Evolutionary conservation across 1,284 basidiomycete species (phyloP).

Genomic region (Leccinum pachyderme): DNA sequence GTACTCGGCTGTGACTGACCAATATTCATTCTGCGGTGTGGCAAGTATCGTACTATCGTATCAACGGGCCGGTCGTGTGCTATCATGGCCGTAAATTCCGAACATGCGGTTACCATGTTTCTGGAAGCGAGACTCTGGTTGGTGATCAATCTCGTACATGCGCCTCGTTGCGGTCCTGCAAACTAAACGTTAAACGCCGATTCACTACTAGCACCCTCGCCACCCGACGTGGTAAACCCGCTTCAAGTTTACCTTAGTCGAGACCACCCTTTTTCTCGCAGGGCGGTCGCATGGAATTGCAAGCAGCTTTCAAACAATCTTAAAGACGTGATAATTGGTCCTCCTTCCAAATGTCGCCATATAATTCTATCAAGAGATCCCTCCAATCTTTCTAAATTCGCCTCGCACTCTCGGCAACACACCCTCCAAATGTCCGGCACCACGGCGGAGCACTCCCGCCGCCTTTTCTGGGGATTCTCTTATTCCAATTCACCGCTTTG

Average conservation of each 20-base stretch:
- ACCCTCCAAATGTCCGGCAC: conserved; percentile 19
- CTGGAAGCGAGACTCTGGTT: conserved; percentile 17
- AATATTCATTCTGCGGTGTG: not conserved
- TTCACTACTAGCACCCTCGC: conserved; percentile 14
- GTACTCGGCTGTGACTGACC: not conserved
- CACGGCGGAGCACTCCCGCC: conserved; percentile 11
- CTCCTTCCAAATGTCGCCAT: conserved; percentile 7
- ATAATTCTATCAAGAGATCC: conserved; percentile 8
- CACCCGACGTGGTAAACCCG: conserved; percentile 12
- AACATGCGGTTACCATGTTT: conserved; percentile 33
- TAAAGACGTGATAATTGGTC: conserved; percentile 32
- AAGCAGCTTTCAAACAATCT: conserved; percentile 17
- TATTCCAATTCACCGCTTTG: conserved; percentile 31
- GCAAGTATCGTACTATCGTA: conserved; percentile 17
- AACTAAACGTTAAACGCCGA: conserved; percentile 17
- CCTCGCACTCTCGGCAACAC: conserved; percentile 18
- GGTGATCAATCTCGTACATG: conserved; percentile 21
- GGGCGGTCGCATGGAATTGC: conserved; percentile 6
- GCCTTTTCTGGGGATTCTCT: conserved; percentile 33
- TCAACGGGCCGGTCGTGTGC: conserved; percentile 9
- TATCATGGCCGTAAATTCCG: conserved; percentile 19
- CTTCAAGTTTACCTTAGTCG: conserved; percentile 32
- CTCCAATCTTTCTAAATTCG: conserved; percentile 13
- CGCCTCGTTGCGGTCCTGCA: conserved; percentile 28
- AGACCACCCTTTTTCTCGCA: conserved; percentile 7